Conservation (phyloP, 345 rosid genomes). For the Hirschfeldia incana region DNA sequence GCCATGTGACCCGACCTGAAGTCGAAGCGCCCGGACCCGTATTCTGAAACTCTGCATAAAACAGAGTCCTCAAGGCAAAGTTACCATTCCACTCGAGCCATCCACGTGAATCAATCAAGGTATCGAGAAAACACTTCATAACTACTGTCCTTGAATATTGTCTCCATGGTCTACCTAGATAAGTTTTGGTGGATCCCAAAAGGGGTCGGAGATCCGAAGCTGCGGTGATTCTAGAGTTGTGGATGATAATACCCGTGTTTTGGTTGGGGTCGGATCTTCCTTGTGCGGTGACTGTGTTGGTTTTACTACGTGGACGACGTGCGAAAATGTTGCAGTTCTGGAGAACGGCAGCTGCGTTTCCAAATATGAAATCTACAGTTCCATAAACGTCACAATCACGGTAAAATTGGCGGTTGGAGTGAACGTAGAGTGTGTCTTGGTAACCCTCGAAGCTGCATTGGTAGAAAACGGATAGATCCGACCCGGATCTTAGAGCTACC, state of each 20-base stretch:
- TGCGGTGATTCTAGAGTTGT: slow-evolving; percentile 52
- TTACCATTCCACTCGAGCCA: slow-evolving; percentile 62
- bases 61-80: slow-evolving; percentile 50
- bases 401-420: slow-evolving; percentile 69
- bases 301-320: slow-evolving; percentile 45
- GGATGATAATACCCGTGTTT: slow-evolving; percentile 65
- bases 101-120: slow-evolving; percentile 52
- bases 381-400: slow-evolving; percentile 62
- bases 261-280: slow-evolving; percentile 61
- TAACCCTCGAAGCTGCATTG: slow-evolving; percentile 62
- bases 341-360: slow-evolving; percentile 60
- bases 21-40: slow-evolving; percentile 55
- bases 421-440: slow-evolving; percentile 69
- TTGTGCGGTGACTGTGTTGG: slow-evolving; percentile 58
- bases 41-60: slow-evolving; percentile 62
- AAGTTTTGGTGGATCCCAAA: slow-evolving; percentile 55
- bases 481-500: slow-evolving; percentile 66
- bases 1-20: slow-evolving; percentile 52
- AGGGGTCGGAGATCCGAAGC: slow-evolving; percentile 52
- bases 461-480: slow-evolving; percentile 68
- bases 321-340: slow-evolving; percentile 58
- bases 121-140: slow-evolving; percentile 51
- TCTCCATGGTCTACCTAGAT: slow-evolving; percentile 64
- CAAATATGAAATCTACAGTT: slow-evolving; percentile 61
- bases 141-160: slow-evolving; percentile 53